phyloP scores from a whole-genome alignment of 495 filamentous ascomycete genomes.

The Staphylotrichum longicolle region DNA sequence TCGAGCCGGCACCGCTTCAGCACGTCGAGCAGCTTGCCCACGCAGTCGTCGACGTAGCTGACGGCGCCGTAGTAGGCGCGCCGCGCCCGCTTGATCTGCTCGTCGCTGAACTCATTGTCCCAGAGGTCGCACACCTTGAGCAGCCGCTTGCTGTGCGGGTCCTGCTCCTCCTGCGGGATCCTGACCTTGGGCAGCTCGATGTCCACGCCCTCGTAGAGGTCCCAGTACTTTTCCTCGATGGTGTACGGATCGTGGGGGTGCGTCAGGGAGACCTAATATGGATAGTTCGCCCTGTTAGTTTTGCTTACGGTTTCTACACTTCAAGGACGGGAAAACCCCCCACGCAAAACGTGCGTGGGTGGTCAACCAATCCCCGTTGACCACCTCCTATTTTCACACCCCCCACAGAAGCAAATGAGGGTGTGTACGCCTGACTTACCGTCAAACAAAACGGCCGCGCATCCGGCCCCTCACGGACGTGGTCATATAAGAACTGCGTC shows the following conservation, averaged over 20 bases:
- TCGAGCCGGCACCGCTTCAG: slow-evolving; percentile 72
- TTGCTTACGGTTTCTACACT: not conserved
- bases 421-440: slow-evolving; percentile 29
- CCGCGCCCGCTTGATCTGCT: slow-evolving; percentile 73
- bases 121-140: slow-evolving; percentile 77
- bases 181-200: slow-evolving; percentile 72
- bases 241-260: slow-evolving; percentile 92
- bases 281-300: slow-evolving; percentile 15
- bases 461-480: slow-evolving; percentile 65
- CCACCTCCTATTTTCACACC: not conserved
- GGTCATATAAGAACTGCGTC: slow-evolving; percentile 78
- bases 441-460: slow-evolving; percentile 81
- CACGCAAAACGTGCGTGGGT: slow-evolving; percentile 4
- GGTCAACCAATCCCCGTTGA: not conserved
- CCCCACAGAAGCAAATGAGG: not conserved
- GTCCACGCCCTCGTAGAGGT: slow-evolving; percentile 81
- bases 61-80: slow-evolving; percentile 86
- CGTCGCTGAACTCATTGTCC: slow-evolving; percentile 71
- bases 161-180: slow-evolving; percentile 74
- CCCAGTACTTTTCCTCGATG: slow-evolving; percentile 85
- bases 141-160: slow-evolving; percentile 76
- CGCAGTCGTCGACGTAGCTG: slow-evolving; percentile 83
- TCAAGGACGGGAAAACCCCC: not conserved
- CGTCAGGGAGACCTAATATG: slow-evolving; percentile 69
- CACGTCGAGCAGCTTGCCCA: slow-evolving; percentile 71